Base-by-base conservation (phyloP, 1,139 yeast species). In the Geotrichum phurueaensis region DNA sequence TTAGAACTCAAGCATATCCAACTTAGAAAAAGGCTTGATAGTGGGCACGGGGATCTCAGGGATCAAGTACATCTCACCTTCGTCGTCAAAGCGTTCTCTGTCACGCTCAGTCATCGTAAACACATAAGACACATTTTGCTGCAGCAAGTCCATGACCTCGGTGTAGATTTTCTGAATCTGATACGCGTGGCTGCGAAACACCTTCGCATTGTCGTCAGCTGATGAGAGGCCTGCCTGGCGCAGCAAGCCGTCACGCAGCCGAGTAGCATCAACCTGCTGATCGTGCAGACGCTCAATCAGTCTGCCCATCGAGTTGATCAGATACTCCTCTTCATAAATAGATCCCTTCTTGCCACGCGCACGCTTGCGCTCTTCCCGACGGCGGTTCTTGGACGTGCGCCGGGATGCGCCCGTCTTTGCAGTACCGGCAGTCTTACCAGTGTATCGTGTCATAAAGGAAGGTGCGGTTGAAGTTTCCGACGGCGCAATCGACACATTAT, bases 341-440 rank as follows among this genome's bases (percentile, higher is more conserved):
- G 98, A 92, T 51, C 98, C 98, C 77, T 94, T 94, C 78, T 96
- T 89, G 62, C 99, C 99, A 69, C 96, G 84, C 1, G 99, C 99
- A 65, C 85, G 83, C 77, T 95, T 95, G 69, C 99, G 84, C 73
- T 94, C 99, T 74, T 94, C 97, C 68, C 99, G 84, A 73, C 97
- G 89, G 65, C 85, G 84, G 74, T 92, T 94, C 76, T 94, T 95
- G 10, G 96, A 82, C 0, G 99, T 91, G 69, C 87, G 83, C 74
- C 99, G 83, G 0, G 97, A 87, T 1, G 95, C 97, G 29, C 98
- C 97, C 0, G 99, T 94, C 72, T 89, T 88, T 4, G 98, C 99
- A 2, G 99, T 94, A 25, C 97, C 96, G 0, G 87, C 81, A 0
- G 98, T 91, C 74, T 92, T 91, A 65, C 98, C 98, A 0, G 99